These are phyloP conservation scores for Colletotrichum sp. DNA, from an alignment of 2,329 filamentous ascomycete species.

Conservation along the genomic window DNA sequence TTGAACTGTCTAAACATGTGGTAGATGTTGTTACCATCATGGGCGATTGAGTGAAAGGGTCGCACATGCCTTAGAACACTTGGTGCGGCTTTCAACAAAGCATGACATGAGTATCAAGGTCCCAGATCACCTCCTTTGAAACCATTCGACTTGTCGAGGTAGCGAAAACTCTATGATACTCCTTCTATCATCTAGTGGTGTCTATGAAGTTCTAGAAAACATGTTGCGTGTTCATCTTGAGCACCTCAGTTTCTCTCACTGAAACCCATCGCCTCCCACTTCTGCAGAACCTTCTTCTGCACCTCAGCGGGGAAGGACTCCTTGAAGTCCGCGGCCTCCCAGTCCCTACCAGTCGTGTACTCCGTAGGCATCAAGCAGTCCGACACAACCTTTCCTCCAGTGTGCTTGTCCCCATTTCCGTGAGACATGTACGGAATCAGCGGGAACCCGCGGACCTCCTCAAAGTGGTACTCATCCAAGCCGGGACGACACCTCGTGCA, in stretches of 20 bases:
- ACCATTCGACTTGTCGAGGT: neutral
- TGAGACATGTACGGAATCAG: slow-evolving; percentile 52
- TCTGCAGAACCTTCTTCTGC: slow-evolving; percentile 35
- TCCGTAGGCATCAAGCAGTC: slow-evolving; percentile 47
- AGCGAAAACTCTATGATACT: neutral
- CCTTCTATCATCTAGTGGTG: neutral
- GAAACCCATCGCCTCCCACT: neutral
- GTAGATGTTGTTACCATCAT: neutral
- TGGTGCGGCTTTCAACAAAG: rapidly evolving
- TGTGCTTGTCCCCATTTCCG: slow-evolving; percentile 27
- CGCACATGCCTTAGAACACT: neutral
- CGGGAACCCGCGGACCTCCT: slow-evolving; percentile 47
- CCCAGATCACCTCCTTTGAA: neutral
- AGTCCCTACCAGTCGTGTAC: slow-evolving; percentile 40
- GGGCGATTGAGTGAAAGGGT: rapidly evolving
- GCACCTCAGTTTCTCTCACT: neutral
- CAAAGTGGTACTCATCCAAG: slow-evolving; percentile 47
- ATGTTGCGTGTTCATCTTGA: rapidly evolving
- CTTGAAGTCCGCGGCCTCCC: slow-evolving; percentile 35
- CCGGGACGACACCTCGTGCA: slow-evolving; percentile 50
- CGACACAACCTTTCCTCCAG: slow-evolving; percentile 51
- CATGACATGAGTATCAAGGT: neutral
- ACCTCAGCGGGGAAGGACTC: slow-evolving; percentile 41
- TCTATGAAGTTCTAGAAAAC: neutral
- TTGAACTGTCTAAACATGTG: neutral